These are phyloP conservation scores for Auricularia heimuer DNA, from an alignment of 768 basidiomycete species.

Conservation along the genomic window DNA sequence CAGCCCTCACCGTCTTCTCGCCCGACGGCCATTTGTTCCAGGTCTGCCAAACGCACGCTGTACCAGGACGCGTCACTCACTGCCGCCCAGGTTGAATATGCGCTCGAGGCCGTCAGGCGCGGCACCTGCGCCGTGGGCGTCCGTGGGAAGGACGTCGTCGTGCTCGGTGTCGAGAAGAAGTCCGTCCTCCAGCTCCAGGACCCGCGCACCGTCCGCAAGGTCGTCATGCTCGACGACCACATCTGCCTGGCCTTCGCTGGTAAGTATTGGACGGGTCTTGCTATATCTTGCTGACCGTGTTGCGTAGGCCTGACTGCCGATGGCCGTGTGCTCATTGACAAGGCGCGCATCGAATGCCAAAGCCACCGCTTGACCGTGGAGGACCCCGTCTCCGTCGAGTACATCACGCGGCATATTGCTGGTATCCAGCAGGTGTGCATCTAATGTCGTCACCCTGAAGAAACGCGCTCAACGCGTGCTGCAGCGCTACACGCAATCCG, in stretches of 20 bases:
- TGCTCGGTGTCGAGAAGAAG: conserved; percentile 98
- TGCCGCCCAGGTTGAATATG: conserved; percentile 84
- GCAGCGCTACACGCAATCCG: conserved; percentile 95
- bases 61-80: conserved; percentile 6
- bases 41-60: conserved; percentile 29
- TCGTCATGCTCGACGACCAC: conserved; percentile 97
- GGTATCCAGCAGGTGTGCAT: conserved; percentile 88
- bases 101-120: conserved; percentile 91
- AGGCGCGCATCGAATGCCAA: conserved; percentile 95
- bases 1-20: conserved; percentile 95
- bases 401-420: conserved; percentile 95
- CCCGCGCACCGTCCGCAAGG: conserved; percentile 93
- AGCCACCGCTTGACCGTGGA: conserved; percentile 95
- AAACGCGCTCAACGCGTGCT: conserved; percentile 1
- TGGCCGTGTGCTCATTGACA: conserved; percentile 95
- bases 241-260: conserved; percentile 96
- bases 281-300: background rate
- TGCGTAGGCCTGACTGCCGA: conserved; percentile 85
- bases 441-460: background rate
- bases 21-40: conserved; percentile 99
- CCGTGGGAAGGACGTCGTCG: conserved; percentile 87
- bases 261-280: conserved; percentile 26
- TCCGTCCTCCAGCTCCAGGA: conserved; percentile 95
- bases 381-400: conserved; percentile 96
- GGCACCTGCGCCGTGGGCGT: conserved; percentile 98